Evolutionary conservation across 2,329 filamentous ascomycete species (phyloP).

Genomic region (Aspergillus intermedius): DNA sequence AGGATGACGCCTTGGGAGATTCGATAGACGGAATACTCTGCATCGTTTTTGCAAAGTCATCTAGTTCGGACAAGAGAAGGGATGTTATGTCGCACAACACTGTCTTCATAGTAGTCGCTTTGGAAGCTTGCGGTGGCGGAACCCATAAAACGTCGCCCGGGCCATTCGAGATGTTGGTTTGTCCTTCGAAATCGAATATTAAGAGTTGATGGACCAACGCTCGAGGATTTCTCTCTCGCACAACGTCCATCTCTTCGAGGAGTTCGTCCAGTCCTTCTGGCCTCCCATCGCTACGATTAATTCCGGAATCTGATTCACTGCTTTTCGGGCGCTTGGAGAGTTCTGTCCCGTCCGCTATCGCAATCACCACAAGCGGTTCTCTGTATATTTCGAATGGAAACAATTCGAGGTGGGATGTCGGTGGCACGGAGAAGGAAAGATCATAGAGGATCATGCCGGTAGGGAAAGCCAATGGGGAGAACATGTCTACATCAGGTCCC

Average conservation of each 20-base stretch:
- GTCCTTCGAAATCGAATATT: conserved; percentile 65
- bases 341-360: conserved; percentile 74
- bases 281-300: conserved; percentile 13
- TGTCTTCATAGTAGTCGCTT: conserved; percentile 72
- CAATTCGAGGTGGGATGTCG: conserved; percentile 70
- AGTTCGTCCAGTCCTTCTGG: conserved; percentile 34
- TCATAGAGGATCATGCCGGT: conserved; percentile 83
- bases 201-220: conserved; percentile 72
- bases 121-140: conserved; percentile 61
- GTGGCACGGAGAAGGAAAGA: conserved; percentile 70
- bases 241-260: conserved; percentile 59
- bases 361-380: conserved; percentile 76
- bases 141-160: conserved; percentile 64
- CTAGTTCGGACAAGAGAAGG: conserved; percentile 67
- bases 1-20: conserved; percentile 55
- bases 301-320: conserved; percentile 7
- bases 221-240: conserved; percentile 67
- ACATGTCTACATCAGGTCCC: conserved; percentile 61
- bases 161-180: conserved; percentile 48
- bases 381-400: conserved; percentile 87
- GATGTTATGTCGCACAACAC: conserved; percentile 74
- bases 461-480: conserved; percentile 83
- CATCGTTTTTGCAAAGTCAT: conserved; percentile 63
- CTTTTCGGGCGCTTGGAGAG: conserved; percentile 37
- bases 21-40: conserved; percentile 70